Conservation (phyloP, 345 rosid species). For the Citrus sinensis region DVS_A1.0 CM039161.1:2649001-2649500, state of each 20-base stretch:
- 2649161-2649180: constrained; percentile 62
- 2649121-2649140: constrained; percentile 79
- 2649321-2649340: constrained; percentile 38
- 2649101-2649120: constrained; percentile 84
- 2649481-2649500: constrained; percentile 41
- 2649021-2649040: constrained; percentile 99
- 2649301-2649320: constrained; percentile 60
- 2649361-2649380: constrained; percentile 62
- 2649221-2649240: constrained; percentile 75
- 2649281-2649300: constrained; percentile 99
- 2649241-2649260: constrained; percentile 93
- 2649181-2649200: constrained; percentile 42
- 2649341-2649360: constrained; percentile 30
- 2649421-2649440: constrained; percentile 60
- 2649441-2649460: constrained; percentile 65
- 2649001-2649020: constrained; percentile 90
- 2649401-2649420: constrained; percentile 86
- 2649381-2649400: constrained; percentile 75
- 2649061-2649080: constrained; percentile 87
- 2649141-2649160: constrained; percentile 97
- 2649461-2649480: constrained; percentile 52
- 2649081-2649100: constrained; percentile 97
- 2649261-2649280: constrained; percentile 66
- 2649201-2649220: constrained; percentile 45
- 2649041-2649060: constrained; percentile 92